Evolutionary conservation across 441 rosid genomes (phyloP), one percentile per base, ranked within the genome.

Genomic region (Populus hybrid): DNA sequence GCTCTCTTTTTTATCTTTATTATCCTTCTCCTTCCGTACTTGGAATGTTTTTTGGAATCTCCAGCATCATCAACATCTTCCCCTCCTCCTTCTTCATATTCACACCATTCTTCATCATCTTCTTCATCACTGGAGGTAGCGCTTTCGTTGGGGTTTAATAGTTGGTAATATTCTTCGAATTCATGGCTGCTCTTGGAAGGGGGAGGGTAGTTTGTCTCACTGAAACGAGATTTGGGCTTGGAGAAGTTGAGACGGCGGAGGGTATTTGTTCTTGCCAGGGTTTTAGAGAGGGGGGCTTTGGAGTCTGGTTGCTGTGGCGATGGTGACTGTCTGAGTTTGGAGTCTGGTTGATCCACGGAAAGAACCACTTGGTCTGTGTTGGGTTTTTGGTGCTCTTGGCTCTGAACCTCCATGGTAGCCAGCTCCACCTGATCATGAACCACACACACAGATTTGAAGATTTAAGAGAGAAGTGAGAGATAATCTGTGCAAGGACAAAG

Each of bases 101-200:
- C 84, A 30, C 65, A 83, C 85, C 84, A 84, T 11, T 81, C 86
- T 0, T 84, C 78, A 10, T 83, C 85, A 23, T 83, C 83, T 16
- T 83, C 79, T 0, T 78, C 81, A 40, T 77, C 80, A 12, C 68
- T 74, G 34, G 74, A 76, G 1, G 78, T 24, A 57, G n/a, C 7
- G n/a, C 70, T 72, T 1, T 73, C 73, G 1, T 38, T 54, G 21
- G 76, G 72, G 76, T 67, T 69, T 10, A 77, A 57, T 42, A 77
- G 70, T 11, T 69, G 74, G 73, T 65, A 40, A 40, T 10, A 63
- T 32, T 79, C 77, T 72, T 79, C 76, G 20, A 79, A 34, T 70
- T 78, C 81, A 32, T 78, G 72, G 30, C 63, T 69, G 70, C 67
- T 6, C 46, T 69, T 82, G 67, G 68, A 10, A 20, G 42, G 54